Percentiles rank a stretch among this genome's conserved stretches.
These are phyloP conservation scores for Chrysophaeum taylorii DNA, from an alignment of 352 stramenopile genomes.

Conservation along the genomic window DNA sequence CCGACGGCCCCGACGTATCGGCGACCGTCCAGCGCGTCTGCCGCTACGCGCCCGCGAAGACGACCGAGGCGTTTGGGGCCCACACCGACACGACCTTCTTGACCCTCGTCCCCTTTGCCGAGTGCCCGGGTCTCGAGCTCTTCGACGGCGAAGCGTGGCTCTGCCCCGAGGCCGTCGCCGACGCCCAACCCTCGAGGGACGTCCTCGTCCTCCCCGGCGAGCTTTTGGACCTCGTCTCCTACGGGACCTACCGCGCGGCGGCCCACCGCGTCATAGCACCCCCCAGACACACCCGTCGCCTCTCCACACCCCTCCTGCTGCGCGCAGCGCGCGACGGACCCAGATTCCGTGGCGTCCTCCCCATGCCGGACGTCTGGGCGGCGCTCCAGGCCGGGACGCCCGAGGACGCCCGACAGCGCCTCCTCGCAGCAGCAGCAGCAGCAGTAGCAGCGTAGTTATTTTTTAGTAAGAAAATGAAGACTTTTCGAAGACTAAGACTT, in stretches of 20 bases:
- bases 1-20: background rate
- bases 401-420: too few species aligned
- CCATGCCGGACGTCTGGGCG: background rate
- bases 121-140: background rate
- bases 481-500: too few species aligned
- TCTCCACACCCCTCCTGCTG: background rate
- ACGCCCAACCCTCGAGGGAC: background rate
- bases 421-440: too few species aligned
- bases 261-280: background rate
- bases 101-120: background rate
- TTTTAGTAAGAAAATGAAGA: too few species aligned
- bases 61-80: background rate
- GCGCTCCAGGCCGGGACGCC: background rate
- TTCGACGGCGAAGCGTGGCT: background rate
- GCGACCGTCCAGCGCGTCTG: slow-evolving; percentile 6
- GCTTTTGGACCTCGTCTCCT: background rate
- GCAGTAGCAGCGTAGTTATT: too few species aligned
- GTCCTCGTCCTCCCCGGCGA: background rate
- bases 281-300: background rate
- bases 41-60: background rate
- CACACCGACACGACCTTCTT: slow-evolving; percentile 13
- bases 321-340: background rate
- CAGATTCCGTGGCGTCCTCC: background rate
- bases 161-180: slow-evolving; percentile 4
- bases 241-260: background rate